Base-by-base conservation (phyloP, 108 stramenopile species). In the Conticribra weissflogii region DNA sequence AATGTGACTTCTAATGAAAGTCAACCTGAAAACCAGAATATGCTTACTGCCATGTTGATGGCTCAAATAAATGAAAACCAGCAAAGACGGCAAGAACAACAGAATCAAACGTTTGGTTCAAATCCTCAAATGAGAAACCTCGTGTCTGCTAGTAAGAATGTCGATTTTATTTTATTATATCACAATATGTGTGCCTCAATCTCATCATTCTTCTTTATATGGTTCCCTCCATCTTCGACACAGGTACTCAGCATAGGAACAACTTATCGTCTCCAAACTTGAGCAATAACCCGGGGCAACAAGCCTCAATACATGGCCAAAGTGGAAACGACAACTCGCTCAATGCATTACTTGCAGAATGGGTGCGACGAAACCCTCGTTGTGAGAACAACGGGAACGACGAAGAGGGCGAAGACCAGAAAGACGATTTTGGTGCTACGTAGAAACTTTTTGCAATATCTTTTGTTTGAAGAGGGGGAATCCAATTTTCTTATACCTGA, bases 51-150 rank as follows among this genome's bases (percentile, higher is more conserved):
- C 8, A n/a, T 54, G 27, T 41, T 68, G 18, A 19, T 58, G 16
- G 55, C 67, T 18, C 67, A 44, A 36, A 25, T 46, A 56, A 52
- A 56, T 18, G 53, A 58, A 47, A 29, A 57, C 41, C 67, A 60
- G 32, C 59, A 60, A 3, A 34, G 21, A 17, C 41, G 14, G 41
- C 59, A 60, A 44, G 41, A 60, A 44, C 59, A 60, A 24, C 29
- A 60, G 1, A 22, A 63, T 3, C 50, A 51, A 16, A 9, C 12
- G 36, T 9, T 41, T 41, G 36, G 8, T 41, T 5, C 36, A 5
- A 5, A 41, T 12, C 36, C 5, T 5, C 36, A 41, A 41, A 9
- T 41, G 36, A 41, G 36, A 41, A 41, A 41, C 36, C 12, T 41
- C 5, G 8, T 41, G 5, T 5, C 36, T 12, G 36, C 36, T 41